Evolutionary conservation across 1,139 yeast species (phyloP), one percentile per base, ranked within the genome.

Genomic region (Suhomyces maxii): DNA sequence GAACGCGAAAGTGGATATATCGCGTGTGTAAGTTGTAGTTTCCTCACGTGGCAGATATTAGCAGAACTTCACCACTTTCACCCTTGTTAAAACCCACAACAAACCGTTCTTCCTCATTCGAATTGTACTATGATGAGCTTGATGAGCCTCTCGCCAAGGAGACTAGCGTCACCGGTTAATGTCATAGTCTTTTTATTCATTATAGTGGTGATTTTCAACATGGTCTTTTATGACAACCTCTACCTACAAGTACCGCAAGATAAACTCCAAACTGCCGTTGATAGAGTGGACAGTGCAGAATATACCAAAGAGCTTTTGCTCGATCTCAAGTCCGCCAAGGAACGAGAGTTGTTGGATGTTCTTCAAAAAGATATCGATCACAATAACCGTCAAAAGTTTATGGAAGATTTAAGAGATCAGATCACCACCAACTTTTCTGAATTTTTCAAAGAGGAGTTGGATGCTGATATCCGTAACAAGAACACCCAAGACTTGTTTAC

Each of bases 401-500:
- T 51, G 26, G 48, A 50, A 9, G 56, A 57, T n/a, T 49, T 60
- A 26, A 38, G 48, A 26, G 26, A 26, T 6, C 49, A 50, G 34
- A 48, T 58, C 13, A 34, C 37, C 10, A 36, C 44, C 18, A 50
- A 55, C 46, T 53, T 46, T 37, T 33, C 47, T 30, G 59, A 57
- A 1, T 46, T 51, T 26, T 53, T 57, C 39, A 58, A 58, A 48
- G 28, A 51, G 2, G 54, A 55, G 34, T 47, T 65, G 37, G 52
- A 52, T 36, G 39, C 46, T 4, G 50, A 59, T 36, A 50, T 67
- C 18, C 37, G 47, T 26, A 43, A 48, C 8, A 54, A 59, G 39
- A 57, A 55, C 50, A 64, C 72, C 26, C 34, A 51, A 36, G 56
- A 60, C 12, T 51, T 57, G 37, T 62, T 50, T 37, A 51, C 53